Conservation (phyloP, 208 protist species). For the Acanthamoeba lenticulata region DNA sequence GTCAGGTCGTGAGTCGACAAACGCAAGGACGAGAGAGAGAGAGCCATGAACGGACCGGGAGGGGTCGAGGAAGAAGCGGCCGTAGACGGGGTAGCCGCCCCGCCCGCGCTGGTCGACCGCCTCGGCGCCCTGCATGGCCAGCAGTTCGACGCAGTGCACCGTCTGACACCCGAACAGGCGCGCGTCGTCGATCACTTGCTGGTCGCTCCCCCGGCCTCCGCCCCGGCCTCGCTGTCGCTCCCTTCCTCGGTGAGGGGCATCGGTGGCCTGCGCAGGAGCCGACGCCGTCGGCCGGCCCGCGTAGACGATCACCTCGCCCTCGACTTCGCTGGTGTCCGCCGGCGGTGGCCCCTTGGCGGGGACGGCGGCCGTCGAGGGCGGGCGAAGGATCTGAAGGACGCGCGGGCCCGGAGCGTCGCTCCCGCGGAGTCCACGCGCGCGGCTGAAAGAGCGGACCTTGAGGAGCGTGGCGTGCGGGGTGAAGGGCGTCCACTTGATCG, state of each 20-base stretch:
- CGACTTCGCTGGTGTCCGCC: neutral
- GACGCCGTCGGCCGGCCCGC: too few relatives aligned
- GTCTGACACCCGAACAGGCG: neutral
- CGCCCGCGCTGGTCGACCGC: neutral
- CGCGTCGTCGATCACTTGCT: neutral
- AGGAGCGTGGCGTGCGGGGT: neutral
- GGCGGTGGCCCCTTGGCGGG: neutral
- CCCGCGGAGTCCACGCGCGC: neutral
- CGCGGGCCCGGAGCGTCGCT: neutral
- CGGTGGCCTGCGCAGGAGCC: too few relatives aligned
- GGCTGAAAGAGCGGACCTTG: slow-evolving; percentile 14
- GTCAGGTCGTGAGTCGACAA: neutral
- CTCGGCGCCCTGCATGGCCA: slow-evolving; percentile 20
- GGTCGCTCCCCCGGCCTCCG: neutral
- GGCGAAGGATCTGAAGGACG: neutral
- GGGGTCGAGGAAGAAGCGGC: neutral
- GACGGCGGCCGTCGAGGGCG: too few relatives aligned
- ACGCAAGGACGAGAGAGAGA: neutral
- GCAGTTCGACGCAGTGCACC: neutral
- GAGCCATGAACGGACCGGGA: neutral
- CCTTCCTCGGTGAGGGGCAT: too few relatives aligned
- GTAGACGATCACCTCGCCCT: too few relatives aligned
- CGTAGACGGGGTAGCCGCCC: slow-evolving; percentile 4
- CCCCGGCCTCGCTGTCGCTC: neutral
- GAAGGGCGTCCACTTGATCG: neutral